Conservation (phyloP, 225 moss, liverwort and hornwort genomes). For the Pseudoscleropodium purum region DNA sequence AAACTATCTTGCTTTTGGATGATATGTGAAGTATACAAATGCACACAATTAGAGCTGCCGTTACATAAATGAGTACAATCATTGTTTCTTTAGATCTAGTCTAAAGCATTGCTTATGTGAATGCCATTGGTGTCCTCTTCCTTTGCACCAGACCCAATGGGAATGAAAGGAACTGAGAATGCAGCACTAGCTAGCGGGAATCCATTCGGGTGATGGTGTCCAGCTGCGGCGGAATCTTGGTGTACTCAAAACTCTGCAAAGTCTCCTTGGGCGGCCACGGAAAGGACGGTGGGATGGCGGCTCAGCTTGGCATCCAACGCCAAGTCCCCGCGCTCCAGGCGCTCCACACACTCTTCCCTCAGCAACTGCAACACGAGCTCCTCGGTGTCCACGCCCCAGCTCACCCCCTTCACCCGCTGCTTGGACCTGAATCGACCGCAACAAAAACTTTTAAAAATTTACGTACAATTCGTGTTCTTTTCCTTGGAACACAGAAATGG, state of each 20-base stretch:
- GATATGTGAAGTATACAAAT: too few relatives aligned
- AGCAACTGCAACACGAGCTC: constrained; percentile 23
- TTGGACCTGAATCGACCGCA: background rate
- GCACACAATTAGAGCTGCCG: too few relatives aligned
- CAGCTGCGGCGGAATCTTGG: background rate
- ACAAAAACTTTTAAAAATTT: background rate
- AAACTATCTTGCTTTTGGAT: too few relatives aligned
- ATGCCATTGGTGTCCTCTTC: background rate
- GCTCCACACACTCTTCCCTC: constrained; percentile 3
- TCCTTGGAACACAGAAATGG: too few relatives aligned
- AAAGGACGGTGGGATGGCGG: background rate
- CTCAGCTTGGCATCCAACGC: background rate
- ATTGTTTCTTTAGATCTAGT: background rate
- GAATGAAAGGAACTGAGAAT: background rate
- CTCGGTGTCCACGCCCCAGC: constrained; percentile 10
- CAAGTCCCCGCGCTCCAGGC: background rate
- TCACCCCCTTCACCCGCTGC: constrained; percentile 2
- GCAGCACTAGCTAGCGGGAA: background rate
- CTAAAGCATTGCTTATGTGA: background rate
- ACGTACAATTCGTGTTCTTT: background rate
- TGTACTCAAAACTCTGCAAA: background rate
- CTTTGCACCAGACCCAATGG: too few relatives aligned
- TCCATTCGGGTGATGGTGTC: constrained; percentile 13
- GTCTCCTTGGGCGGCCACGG: background rate
- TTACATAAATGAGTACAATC: background rate